Evolutionary conservation across 345 rosid genomes (phyloP).

Genomic region (Crucihimalaya himalaica): DNA sequence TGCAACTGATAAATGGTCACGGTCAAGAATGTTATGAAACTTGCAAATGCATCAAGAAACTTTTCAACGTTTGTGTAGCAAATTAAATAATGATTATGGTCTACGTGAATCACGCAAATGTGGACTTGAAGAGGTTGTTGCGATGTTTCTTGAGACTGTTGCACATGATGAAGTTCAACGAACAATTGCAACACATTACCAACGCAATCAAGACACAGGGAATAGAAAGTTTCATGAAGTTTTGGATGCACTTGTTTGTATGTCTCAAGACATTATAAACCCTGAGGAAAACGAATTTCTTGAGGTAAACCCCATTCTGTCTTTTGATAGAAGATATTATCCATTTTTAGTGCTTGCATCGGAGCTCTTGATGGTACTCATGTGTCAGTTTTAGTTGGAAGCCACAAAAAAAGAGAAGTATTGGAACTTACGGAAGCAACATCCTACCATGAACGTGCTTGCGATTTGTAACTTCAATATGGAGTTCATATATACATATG

Average conservation of each 20-base stretch:
- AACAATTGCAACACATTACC: too few relatives aligned
- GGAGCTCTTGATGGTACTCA: slow-evolving; percentile 10
- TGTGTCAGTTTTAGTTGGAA: background rate
- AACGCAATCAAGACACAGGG: too few relatives aligned
- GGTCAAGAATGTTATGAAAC: background rate
- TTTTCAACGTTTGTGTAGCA: too few relatives aligned
- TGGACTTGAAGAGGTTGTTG: too few relatives aligned
- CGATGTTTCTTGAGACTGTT: too few relatives aligned
- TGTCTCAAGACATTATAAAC: too few relatives aligned
- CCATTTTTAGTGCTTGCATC: background rate
- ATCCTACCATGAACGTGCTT: slow-evolving; percentile 4
- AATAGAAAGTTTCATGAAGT: too few relatives aligned
- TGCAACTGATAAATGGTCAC: background rate
- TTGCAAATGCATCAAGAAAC: background rate
- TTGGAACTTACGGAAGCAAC: background rate
- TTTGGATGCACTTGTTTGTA: too few relatives aligned
- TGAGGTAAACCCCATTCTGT: background rate
- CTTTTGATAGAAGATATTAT: background rate
- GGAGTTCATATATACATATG: slow-evolving; percentile 5
- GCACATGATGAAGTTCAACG: too few relatives aligned
- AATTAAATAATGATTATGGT: too few relatives aligned
- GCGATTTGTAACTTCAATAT: too few relatives aligned
- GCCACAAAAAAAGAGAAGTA: background rate
- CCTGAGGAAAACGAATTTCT: background rate
- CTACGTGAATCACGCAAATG: too few relatives aligned